Evolutionary conservation across 768 basidiomycete genomes (phyloP), one percentile per base, ranked within the genome.

Genomic region (Phaffia australis): DNA sequence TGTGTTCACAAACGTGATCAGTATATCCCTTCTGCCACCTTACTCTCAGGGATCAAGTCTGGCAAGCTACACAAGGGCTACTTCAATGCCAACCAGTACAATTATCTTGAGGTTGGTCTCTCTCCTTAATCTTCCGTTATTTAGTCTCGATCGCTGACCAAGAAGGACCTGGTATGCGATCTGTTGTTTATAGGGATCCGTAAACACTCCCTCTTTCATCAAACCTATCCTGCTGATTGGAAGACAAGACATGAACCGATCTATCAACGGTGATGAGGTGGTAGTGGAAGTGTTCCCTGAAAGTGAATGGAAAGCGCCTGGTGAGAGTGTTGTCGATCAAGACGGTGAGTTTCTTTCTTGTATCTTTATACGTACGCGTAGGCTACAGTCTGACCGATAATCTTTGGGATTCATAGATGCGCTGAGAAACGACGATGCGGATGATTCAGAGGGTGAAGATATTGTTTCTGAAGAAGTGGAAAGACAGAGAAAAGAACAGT

Each of bases 51-150:
- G 1, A 81, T 97, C 65, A 93, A 92, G 75, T 82, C 83, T 3
- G 89, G 89, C 1, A 79, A 85, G 51, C 81, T 93, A 3, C 83
- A 90, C 72, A 90, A 97, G 78, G 95, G 95, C 0, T 86, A 93
- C 74, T 99, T 94, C 78, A 91, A 88, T 73, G 89, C 92, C 2
- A 95, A 89, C 71, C 85, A 85, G 70, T 99, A 92, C 77, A 98
- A 99, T 75, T 98, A 93, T 72, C 81, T 97, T 18, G 94, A 97
- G 81, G 89, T 86, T 54, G 61, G 80, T 74, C 32, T 21, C 7
- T 23, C 27, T 11, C 29, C 23, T 6, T 25, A 25, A 9, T 46
- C 2, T 61, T 25, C 19, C 11, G 42, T 1, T 25, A 0, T 46
- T 11, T 42, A 42, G 35, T 42, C 35, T 42, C 11, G 35, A 42